Conservation (phyloP, 1,284 basidiomycete species). For the Acaromyces ingoldii region DNA sequence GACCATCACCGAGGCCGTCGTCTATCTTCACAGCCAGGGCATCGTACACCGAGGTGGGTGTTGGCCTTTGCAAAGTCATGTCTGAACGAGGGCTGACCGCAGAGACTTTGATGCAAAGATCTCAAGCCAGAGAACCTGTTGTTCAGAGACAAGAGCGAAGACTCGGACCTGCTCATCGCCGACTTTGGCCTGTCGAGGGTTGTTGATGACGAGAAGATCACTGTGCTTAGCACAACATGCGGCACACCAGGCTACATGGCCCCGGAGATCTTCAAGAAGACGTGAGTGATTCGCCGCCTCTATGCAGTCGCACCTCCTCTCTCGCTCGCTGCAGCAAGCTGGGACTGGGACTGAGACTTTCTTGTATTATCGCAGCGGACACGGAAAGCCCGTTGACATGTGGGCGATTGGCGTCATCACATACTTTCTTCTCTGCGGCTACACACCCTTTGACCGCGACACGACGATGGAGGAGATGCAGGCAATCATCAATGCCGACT, state of each 20-base stretch:
- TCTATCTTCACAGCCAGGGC: conserved; percentile 84
- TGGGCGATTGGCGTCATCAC: conserved; percentile 54
- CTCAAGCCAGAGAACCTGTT: conserved; percentile 96
- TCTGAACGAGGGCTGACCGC: not conserved
- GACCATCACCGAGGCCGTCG: conserved; percentile 78
- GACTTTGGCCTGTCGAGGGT: conserved; percentile 85
- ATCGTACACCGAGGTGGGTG: conserved; percentile 85
- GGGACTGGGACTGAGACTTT: not conserved
- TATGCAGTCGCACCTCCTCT: not conserved
- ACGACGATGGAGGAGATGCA: conserved; percentile 50
- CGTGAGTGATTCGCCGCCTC: conserved; percentile 5
- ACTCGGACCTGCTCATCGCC: conserved; percentile 92
- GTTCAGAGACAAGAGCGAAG: conserved; percentile 82
- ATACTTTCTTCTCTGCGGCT: conserved; percentile 50
- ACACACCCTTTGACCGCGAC: conserved; percentile 49
- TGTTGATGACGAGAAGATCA: conserved; percentile 84
- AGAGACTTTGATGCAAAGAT: conserved; percentile 56
- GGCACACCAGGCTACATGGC: conserved; percentile 95
- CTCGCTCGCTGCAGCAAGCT: too few relatives aligned
- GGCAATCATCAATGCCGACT: conserved; percentile 48
- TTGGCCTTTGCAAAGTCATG: not conserved
- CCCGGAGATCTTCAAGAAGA: conserved; percentile 92
- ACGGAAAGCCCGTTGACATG: conserved; percentile 91
- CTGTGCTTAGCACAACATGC: conserved; percentile 85
- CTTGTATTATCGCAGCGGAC: conserved; percentile 60